Conservation (phyloP, 306 rosid genomes). For the Arachis stenosperma region DNA sequence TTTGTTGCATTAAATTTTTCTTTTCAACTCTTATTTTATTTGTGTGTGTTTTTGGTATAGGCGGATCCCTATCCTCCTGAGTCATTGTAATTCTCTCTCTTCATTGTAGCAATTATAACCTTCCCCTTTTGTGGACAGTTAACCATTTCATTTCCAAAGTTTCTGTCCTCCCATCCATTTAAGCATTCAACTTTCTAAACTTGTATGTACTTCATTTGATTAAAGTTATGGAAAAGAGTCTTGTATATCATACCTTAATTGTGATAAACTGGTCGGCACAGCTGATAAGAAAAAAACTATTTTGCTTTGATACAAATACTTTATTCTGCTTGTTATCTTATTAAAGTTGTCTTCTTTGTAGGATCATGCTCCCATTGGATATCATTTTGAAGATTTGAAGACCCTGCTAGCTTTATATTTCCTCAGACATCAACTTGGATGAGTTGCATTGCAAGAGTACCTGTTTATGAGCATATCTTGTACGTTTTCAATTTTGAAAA, state of each 20-base stretch:
- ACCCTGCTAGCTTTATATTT: slow-evolving; percentile 33
- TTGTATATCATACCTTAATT: slow-evolving; percentile 16
- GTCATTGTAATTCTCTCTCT: neutral
- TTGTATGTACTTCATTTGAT: slow-evolving; percentile 16
- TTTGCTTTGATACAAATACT: slow-evolving; percentile 23
- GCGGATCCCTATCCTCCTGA: neutral
- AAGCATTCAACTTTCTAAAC: slow-evolving; percentile 21
- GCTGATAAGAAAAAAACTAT: slow-evolving; percentile 24
- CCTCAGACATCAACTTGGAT: slow-evolving; percentile 38
- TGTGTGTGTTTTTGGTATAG: neutral
- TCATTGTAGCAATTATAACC: neutral
- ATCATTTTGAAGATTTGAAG: slow-evolving; percentile 31
- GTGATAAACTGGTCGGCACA: slow-evolving; percentile 18
- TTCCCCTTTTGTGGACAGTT: neutral
- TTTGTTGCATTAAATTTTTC: neutral
- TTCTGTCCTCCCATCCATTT: slow-evolving; percentile 10
- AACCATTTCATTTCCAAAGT: slow-evolving; percentile 16
- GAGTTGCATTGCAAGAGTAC: slow-evolving; percentile 36
- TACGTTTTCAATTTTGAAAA: slow-evolving; percentile 38
- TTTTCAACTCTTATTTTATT: neutral
- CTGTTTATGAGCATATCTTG: slow-evolving; percentile 39
- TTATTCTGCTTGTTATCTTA: slow-evolving; percentile 7
- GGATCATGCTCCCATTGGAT: slow-evolving; percentile 36
- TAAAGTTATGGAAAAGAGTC: neutral
- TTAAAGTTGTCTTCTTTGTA: slow-evolving; percentile 27